Conservation (phyloP, 2,329 filamentous ascomycete genomes). For the Fusarium foetens region DNA sequence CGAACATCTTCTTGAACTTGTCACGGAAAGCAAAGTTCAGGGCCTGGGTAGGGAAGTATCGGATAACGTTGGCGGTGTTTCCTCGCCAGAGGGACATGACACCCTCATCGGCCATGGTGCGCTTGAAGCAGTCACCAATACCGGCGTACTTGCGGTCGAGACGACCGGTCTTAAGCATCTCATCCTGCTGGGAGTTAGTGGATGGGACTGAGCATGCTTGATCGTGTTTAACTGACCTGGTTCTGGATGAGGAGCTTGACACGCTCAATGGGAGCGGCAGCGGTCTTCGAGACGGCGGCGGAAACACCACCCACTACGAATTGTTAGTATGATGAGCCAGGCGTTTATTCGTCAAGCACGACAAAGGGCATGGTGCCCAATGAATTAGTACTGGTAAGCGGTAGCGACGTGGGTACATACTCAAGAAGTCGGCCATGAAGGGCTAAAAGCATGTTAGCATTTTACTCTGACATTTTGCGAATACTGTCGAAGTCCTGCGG, state of each 20-base stretch:
- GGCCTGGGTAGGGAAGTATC: constrained; percentile 99
- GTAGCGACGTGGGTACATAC: constrained; percentile 69
- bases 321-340: constrained; percentile 25
- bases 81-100: constrained; percentile 96
- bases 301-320: constrained; percentile 97
- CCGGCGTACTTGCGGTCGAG: constrained; percentile 96
- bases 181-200: constrained; percentile 75
- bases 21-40: constrained; percentile 99
- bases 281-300: constrained; percentile 99
- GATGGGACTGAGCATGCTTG: neutral
- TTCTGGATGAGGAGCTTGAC: constrained; percentile 99
- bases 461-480: neutral
- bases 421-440: constrained; percentile 98
- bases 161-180: constrained; percentile 99
- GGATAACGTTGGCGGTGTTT: constrained; percentile 99
- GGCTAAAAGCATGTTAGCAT: constrained; percentile 63
- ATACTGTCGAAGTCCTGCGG: neutral
- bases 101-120: constrained; percentile 92
- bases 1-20: constrained; percentile 99
- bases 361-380: neutral
- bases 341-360: constrained; percentile 8
- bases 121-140: constrained; percentile 94
- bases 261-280: constrained; percentile 99
- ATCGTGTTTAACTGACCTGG: constrained; percentile 76
- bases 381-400: constrained; percentile 15